Evolutionary conservation across 345 rosid species (phyloP), one percentile per base, ranked within the genome.

Genomic region (Hibiscus mutabilis): DNA sequence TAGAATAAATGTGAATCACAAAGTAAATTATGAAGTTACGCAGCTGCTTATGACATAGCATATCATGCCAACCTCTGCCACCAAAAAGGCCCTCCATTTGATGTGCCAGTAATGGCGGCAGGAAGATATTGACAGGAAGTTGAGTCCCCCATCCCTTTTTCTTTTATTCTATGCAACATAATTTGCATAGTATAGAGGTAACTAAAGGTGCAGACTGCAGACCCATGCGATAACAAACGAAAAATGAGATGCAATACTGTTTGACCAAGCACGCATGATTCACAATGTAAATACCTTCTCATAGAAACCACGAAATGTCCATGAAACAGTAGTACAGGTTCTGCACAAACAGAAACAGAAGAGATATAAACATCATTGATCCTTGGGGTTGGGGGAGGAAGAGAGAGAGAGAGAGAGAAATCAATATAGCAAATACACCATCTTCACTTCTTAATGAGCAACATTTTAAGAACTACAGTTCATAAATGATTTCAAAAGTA

Each of bases 301-400:
- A 79, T 89, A 89, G 70, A 89, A 89, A 64, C 85, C 85, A 27
- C 91, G 85, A 74, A 89, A 89, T 60, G 91, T 89, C 94, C 94
- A 89, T 7, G 91, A 87, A 65, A 89, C 91, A 6, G 91, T 89
- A 10, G 91, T 89, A 71, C 94, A 89, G 56, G 94, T 89, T 80
- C 91, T 89, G 86, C 74, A 72, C 46, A 76, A 47, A 70, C 16
- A 4, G 40, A 63, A 69, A 72, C 16, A 55, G 31, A 29, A 73
- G 46, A 76, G 21, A 15, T 19, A 44, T 73, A 33, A 66, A 68
- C 47, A 18, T 21, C 22, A 27, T 25, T 9, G 42, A 49, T 67
- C 15, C 58, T 27, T 29, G 1, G 3, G 13, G 37, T 18, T 8
- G 14, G 24, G 21, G 15, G n/a, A n/a, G n/a, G 8, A 9, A 31